A percentile compares a stretch with the other conserved stretches of the same genome.
phyloP scores from a whole-genome alignment of 177 flowering plant species.

The Vitis hybrid region DNA sequence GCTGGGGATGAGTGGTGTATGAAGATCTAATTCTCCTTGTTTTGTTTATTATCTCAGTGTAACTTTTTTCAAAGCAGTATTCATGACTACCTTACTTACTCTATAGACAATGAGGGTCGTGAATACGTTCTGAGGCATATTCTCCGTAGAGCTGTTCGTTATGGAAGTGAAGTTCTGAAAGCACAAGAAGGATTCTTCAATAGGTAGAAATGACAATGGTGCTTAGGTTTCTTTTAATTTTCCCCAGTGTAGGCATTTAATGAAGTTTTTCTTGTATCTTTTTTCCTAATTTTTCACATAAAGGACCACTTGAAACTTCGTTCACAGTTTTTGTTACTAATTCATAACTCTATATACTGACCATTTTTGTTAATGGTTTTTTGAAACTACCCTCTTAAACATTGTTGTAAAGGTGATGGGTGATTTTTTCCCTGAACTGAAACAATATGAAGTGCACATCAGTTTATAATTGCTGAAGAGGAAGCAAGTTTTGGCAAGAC shows the following conservation, averaged over 20 bases:
- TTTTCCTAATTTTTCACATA: too few relatives aligned
- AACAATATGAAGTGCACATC: slow-evolving; percentile 67
- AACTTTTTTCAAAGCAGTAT: too few relatives aligned
- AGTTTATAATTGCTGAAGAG: slow-evolving; percentile 62
- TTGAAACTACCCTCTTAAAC: slow-evolving; percentile 57
- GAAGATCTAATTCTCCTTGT: too few relatives aligned
- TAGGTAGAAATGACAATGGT: slow-evolving; percentile 47
- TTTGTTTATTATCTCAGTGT: too few relatives aligned
- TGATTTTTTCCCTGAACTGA: slow-evolving; percentile 84
- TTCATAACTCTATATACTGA: background rate
- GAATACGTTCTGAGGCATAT: slow-evolving; percentile 96
- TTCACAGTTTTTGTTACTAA: too few relatives aligned
- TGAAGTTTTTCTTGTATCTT: too few relatives aligned
- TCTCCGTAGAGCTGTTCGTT: slow-evolving; percentile 95
- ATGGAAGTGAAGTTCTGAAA: slow-evolving; percentile 90
- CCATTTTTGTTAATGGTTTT: background rate
- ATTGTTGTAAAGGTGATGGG: slow-evolving; percentile 79
- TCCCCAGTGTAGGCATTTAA: too few relatives aligned
- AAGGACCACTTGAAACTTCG: too few relatives aligned
- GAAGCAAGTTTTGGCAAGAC: slow-evolving; percentile 92
- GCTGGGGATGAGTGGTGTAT: too few relatives aligned
- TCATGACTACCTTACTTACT: background rate
- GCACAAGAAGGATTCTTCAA: slow-evolving; percentile 90
- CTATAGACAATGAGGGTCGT: slow-evolving; percentile 88
- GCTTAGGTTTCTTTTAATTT: background rate